Conservation (phyloP, 352 stramenopile genomes). For the Phytophthora syringae region DNA sequence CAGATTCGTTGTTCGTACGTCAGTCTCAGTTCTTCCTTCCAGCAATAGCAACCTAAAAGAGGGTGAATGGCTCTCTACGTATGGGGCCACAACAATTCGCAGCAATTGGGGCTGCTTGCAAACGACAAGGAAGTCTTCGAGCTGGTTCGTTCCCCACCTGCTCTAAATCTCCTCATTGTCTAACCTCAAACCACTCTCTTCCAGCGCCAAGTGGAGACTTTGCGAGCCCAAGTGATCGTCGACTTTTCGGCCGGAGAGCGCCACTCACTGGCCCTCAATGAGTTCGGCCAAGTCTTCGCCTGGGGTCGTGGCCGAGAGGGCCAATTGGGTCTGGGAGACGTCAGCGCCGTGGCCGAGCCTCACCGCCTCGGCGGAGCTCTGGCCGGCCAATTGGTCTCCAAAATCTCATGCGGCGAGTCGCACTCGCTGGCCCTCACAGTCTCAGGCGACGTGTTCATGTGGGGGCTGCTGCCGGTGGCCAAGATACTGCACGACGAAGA, state of each 20-base stretch:
- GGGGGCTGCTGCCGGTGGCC: slow-evolving; percentile 69
- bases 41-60: no score
- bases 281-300: slow-evolving; percentile 84
- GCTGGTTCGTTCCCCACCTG: slow-evolving; percentile 33
- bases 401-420: slow-evolving; percentile 78
- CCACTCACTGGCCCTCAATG: slow-evolving; percentile 79
- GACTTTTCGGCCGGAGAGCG: slow-evolving; percentile 79
- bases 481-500: slow-evolving; percentile 50
- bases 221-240: slow-evolving; percentile 64
- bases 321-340: slow-evolving; percentile 64
- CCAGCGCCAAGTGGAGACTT: slow-evolving; percentile 60
- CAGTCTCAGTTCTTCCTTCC: neutral
- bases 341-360: slow-evolving; percentile 33
- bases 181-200: neutral
- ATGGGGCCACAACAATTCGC: slow-evolving; percentile 75
- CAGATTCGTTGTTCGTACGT: slow-evolving; percentile 4
- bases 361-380: slow-evolving; percentile 52
- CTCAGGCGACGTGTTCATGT: slow-evolving; percentile 78
- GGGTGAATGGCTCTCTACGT: slow-evolving; percentile 85
- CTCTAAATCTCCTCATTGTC: neutral
- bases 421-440: slow-evolving; percentile 71
- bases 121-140: slow-evolving; percentile 67
- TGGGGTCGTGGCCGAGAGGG: slow-evolving; percentile 80
- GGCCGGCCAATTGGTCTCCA: slow-evolving; percentile 68
- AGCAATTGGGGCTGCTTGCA: slow-evolving; percentile 70